Conservation (phyloP, 73 alveolate species). For the Stentor roeselii region DNA sequence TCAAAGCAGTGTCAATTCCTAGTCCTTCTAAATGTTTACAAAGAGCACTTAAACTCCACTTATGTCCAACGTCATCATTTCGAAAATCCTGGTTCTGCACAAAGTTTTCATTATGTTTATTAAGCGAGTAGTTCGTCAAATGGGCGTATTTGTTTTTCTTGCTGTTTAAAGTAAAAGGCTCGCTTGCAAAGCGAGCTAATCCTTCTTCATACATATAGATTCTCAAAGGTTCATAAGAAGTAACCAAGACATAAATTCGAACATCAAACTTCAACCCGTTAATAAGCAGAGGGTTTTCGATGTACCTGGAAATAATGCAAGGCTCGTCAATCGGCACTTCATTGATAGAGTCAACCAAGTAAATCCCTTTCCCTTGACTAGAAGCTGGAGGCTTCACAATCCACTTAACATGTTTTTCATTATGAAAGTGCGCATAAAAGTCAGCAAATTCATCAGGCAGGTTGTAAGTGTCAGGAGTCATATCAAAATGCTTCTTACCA, state of each 20-base stretch:
- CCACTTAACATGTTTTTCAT: constrained; percentile 62
- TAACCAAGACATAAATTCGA: constrained; percentile 68
- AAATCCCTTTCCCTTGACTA: constrained; percentile 82
- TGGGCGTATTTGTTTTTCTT: constrained; percentile 48
- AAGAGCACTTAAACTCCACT: constrained; percentile 74
- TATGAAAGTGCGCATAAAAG: constrained; percentile 55
- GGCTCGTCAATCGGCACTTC: constrained; percentile 61
- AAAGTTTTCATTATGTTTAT: constrained; percentile 52
- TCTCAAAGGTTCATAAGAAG: constrained; percentile 66
- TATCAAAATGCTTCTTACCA: constrained; percentile 55
- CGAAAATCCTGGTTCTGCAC: constrained; percentile 43
- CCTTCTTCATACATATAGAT: constrained; percentile 80
- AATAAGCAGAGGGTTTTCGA: constrained; percentile 65
- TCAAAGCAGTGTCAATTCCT: constrained; percentile 57
- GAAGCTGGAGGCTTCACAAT: constrained; percentile 72
- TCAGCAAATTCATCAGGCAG: constrained; percentile 84
- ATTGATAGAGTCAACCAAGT: constrained; percentile 59
- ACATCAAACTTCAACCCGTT: constrained; percentile 69
- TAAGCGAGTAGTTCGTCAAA: constrained; percentile 59
- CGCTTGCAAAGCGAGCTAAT: constrained; percentile 81
- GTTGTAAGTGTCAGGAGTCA: constrained; percentile 57
- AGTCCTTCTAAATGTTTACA: constrained; percentile 65
- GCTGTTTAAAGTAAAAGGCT: constrained; percentile 51
- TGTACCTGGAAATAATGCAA: constrained; percentile 54
- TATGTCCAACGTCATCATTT: constrained; percentile 69